Percentiles rank a stretch among this genome's conserved stretches.
These are phyloP conservation scores for Colletotrichum euphorbiae DNA, from an alignment of 2,329 filamentous ascomycete species.

Conservation along the genomic window DNA sequence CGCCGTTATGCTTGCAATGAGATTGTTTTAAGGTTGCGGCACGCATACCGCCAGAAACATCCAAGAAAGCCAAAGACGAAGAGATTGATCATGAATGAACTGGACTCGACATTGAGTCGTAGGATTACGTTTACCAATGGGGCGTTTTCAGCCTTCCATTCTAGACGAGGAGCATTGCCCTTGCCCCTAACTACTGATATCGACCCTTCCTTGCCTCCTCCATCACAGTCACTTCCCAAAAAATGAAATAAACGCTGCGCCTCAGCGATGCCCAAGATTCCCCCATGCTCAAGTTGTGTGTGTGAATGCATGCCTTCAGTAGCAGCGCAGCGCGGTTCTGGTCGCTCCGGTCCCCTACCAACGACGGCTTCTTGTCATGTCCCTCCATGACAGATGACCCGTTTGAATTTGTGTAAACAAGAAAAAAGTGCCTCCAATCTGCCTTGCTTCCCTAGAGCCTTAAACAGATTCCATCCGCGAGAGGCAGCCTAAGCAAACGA, in stretches of 20 bases:
- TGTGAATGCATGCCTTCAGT: conserved; percentile 34
- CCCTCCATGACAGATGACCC: conserved; percentile 2
- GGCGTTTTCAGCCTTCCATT: conserved; percentile 10
- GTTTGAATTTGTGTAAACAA: conserved; percentile 9
- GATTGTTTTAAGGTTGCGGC: too few species aligned
- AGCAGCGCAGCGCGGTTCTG: conserved; percentile 23
- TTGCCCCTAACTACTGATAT: not conserved
- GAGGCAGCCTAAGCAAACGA: conserved; percentile 74
- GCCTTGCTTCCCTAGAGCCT: conserved; percentile 17
- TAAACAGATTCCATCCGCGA: conserved; percentile 55
- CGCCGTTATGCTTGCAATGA: too few species aligned
- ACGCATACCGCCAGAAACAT: too few species aligned
- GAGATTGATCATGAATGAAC: not conserved
- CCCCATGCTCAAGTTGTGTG: conserved; percentile 4
- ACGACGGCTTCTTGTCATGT: conserved; percentile 2
- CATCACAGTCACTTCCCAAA: not conserved
- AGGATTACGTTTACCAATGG: conserved; percentile 25
- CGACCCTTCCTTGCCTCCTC: conserved; percentile 17
- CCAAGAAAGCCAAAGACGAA: not conserved
- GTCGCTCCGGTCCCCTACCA: not conserved
- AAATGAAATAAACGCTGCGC: conserved; percentile 17
- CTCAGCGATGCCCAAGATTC: conserved; percentile 14
- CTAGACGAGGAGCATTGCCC: not conserved
- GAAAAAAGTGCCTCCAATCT: not conserved
- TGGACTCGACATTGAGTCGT: conserved; percentile 10